These are phyloP conservation scores for Lipomyces sp. DNA, from an alignment of 805 yeast genomes.

Conservation along the genomic window DNA sequence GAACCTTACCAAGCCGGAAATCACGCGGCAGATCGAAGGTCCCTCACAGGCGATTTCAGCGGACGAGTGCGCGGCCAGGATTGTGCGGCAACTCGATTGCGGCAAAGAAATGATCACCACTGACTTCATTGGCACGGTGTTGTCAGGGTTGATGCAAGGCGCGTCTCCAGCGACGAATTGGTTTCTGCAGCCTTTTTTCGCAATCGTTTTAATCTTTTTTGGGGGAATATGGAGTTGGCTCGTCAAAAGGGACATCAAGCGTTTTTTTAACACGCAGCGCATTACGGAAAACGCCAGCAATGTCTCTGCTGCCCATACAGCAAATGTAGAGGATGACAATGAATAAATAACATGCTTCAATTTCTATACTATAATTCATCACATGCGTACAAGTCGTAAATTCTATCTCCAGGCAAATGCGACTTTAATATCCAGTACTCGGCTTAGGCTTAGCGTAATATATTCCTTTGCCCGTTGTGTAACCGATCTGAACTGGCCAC, in stretches of 20 bases:
- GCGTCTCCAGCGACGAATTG: conserved; percentile 63
- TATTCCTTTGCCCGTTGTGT: conserved; percentile 18
- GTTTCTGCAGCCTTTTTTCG: conserved; percentile 48
- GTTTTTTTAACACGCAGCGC: conserved; percentile 1
- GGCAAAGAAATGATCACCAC: conserved; percentile 78
- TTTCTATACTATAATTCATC: no score
- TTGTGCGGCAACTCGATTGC: conserved; percentile 52
- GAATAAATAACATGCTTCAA: no score
- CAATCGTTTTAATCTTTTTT: conserved; percentile 50
- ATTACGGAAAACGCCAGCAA: background rate
- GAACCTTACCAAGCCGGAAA: conserved; percentile 77
- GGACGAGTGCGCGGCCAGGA: conserved; percentile 59
- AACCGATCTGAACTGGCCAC: conserved; percentile 38
- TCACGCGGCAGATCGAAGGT: conserved; percentile 82
- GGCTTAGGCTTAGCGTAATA: no score
- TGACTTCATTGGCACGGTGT: conserved; percentile 79
- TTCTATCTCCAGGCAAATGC: no score
- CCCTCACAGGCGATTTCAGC: conserved; percentile 68
- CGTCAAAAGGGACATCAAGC: conserved; percentile 13
- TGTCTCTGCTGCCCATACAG: no score
- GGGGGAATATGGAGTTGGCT: conserved; percentile 49
- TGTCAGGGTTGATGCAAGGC: conserved; percentile 66
- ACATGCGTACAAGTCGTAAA: no score
- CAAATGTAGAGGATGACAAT: no score
- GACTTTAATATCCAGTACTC: no score